Evolutionary conservation across 352 stramenopile species (phyloP).

Genomic region (Thalassiosira ordinaria): DNA sequence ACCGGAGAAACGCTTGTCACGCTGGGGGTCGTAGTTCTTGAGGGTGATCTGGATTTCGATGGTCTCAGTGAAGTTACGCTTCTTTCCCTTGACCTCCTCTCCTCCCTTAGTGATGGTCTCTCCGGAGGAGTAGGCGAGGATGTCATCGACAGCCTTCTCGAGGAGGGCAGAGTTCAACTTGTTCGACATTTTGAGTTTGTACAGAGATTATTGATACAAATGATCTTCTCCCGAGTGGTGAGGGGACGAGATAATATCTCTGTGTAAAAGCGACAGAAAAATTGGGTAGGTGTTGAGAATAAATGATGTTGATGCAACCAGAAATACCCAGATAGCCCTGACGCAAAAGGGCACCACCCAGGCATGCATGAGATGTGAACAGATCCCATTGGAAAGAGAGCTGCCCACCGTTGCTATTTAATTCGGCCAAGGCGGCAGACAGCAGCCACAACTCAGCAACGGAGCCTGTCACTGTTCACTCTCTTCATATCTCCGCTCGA

Average conservation of each 20-base stretch:
- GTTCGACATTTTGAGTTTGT: constrained; percentile 77
- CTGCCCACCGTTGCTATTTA: no score
- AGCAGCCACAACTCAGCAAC: no score
- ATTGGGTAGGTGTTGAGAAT: constrained; percentile 1
- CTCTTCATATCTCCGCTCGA: no score
- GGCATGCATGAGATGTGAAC: no score
- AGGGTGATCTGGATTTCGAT: constrained; percentile 98
- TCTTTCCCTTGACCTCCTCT: constrained; percentile 97
- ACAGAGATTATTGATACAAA: constrained; percentile 15
- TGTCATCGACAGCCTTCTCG: constrained; percentile 94
- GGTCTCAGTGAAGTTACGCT: constrained; percentile 99
- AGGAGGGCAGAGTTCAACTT: constrained; percentile 98
- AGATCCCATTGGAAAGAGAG: no score
- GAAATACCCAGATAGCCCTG: no score
- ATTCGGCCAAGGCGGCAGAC: no score
- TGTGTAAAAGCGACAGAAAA: constrained; percentile 14
- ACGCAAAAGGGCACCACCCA: no score
- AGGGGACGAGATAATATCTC: constrained; percentile 66
- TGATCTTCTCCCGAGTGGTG: constrained; percentile 66
- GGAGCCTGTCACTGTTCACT: no score
- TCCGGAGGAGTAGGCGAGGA: constrained; percentile 94
- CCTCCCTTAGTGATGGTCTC: constrained; percentile 92
- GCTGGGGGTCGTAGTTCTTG: constrained; percentile 99
- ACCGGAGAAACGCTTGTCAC: constrained; percentile 99
- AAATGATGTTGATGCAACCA: no score